These are phyloP conservation scores for Pinus albicaulis DNA, from an alignment of 75 land plant genomes.

Conservation along the genomic window DNA sequence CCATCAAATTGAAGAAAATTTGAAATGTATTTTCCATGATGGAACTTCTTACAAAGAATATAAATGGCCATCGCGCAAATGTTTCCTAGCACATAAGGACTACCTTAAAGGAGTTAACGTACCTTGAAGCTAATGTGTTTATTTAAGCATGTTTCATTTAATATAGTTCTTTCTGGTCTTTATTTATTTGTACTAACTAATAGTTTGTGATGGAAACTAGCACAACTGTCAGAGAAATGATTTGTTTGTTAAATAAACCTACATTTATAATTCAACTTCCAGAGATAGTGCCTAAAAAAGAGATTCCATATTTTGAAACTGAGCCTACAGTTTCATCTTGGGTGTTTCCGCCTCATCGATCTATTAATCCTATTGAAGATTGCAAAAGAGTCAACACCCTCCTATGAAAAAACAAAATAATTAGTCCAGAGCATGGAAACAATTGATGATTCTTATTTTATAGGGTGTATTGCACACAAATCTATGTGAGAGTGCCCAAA, in stretches of 20 bases:
- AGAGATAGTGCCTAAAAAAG: slow-evolving; percentile 7
- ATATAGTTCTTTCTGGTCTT: not conserved
- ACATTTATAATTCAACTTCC: slow-evolving; percentile 13
- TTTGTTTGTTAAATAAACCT: slow-evolving; percentile 33
- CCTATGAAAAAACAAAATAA: too few species aligned
- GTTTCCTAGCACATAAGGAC: slow-evolving; percentile 4
- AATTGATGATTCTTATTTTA: too few species aligned
- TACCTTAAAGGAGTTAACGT: slow-evolving; percentile 27
- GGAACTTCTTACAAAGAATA: too few species aligned
- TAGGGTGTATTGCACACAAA: too few species aligned
- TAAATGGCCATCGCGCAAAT: not conserved
- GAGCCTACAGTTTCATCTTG: too few species aligned
- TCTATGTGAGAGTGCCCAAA: too few species aligned
- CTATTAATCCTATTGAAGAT: too few species aligned
- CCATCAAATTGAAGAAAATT: too few species aligned
- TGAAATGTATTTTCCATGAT: slow-evolving; percentile 20
- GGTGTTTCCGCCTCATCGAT: too few species aligned
- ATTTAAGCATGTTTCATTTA: not conserved
- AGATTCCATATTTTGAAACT: not conserved
- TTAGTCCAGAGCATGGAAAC: too few species aligned
- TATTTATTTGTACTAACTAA: too few species aligned
- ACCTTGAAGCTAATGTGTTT: not conserved
- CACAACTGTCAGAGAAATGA: slow-evolving; percentile 19
- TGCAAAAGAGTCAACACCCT: too few species aligned
- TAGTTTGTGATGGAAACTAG: not conserved